These are phyloP conservation scores for Cercospora beticola DNA, from an alignment of 2,329 filamentous ascomycete genomes.

Conservation along the genomic window DNA sequence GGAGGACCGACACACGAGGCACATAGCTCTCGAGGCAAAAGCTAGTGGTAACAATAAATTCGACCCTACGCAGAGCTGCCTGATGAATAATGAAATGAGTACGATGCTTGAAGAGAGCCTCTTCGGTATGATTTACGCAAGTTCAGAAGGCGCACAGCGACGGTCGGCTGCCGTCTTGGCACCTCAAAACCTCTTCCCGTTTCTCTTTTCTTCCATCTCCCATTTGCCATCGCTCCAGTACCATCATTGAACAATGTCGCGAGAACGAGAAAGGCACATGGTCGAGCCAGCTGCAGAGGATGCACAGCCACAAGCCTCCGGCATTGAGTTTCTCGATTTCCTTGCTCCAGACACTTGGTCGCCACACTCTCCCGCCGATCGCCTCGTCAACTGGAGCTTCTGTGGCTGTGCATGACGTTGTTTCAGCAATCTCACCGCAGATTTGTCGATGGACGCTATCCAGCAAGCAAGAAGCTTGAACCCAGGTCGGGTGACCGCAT, in stretches of 20 bases:
- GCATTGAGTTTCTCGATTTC: neutral
- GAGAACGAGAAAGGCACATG: neutral
- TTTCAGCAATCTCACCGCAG: neutral
- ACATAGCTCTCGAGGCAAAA: neutral
- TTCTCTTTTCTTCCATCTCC: neutral
- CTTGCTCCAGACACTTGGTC: neutral
- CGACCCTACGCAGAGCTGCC: no score
- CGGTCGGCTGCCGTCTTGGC: neutral
- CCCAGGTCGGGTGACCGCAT: conserved; percentile 11
- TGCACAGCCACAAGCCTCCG: neutral
- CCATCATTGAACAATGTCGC: neutral
- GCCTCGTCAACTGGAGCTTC: neutral
- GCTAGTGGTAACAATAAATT: neutral
- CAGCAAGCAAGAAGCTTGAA: conserved; percentile 12
- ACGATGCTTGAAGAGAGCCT: neutral
- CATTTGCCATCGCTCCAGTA: neutral
- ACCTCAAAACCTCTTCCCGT: neutral
- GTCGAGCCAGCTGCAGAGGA: neutral
- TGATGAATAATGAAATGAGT: no score
- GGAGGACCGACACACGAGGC: neutral
- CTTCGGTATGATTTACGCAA: neutral
- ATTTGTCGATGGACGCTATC: neutral
- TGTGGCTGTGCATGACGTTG: conserved; percentile 6
- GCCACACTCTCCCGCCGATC: neutral
- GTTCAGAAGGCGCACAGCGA: neutral